These are phyloP conservation scores for Polyporus arcularius DNA, from an alignment of 768 basidiomycete genomes.

Conservation along the genomic window DNA sequence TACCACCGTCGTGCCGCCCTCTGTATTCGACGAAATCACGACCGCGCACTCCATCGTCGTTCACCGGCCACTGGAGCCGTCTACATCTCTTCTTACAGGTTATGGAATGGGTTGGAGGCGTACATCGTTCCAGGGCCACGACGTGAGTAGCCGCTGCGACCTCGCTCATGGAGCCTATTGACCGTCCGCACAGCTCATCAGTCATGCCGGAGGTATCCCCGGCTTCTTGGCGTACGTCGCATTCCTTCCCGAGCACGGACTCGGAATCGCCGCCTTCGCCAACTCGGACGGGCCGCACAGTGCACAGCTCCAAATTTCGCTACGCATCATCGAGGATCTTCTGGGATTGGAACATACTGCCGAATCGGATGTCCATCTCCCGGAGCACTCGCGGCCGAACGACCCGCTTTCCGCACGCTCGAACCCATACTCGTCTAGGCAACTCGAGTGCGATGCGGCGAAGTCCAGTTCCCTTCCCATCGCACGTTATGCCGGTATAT, in stretches of 20 bases:
- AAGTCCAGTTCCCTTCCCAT: conserved; percentile 1
- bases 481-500: conserved; percentile 13
- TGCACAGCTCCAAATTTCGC: conserved; percentile 1
- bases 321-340: conserved; percentile 17
- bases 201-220: conserved; percentile 13
- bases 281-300: conserved; percentile 10
- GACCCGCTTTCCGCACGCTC: background rate
- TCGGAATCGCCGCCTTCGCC: conserved; percentile 11
- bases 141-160: conserved; percentile 30
- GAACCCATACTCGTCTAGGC: background rate
- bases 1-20: conserved; percentile 34
- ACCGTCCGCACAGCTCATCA: background rate
- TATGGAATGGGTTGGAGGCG: conserved; percentile 48
- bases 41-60: conserved; percentile 31
- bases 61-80: conserved; percentile 10
- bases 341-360: background rate
- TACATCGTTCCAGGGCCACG: conserved; percentile 40
- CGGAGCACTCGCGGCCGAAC: background rate
- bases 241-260: conserved; percentile 11
- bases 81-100: conserved; percentile 30
- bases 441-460: background rate
- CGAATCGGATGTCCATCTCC: background rate
- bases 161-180: background rate
- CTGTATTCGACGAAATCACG: conserved; percentile 33
- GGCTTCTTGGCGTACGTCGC: conserved; percentile 11